Conservation (phyloP, 2,329 filamentous ascomycete species). For the Fusarium begoniae region DNA sequence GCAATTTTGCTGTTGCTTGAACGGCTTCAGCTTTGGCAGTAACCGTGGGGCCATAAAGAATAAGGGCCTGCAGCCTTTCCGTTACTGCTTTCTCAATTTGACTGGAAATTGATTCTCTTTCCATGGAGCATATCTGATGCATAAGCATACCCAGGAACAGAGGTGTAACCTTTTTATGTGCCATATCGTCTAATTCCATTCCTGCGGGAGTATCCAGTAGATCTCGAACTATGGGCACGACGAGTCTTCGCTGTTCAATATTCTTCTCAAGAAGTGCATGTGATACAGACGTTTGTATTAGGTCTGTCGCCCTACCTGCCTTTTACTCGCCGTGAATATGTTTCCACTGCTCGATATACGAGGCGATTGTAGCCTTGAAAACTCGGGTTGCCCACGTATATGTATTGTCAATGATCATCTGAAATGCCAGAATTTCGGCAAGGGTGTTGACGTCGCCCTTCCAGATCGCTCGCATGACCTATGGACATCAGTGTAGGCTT, state of each 20-base stretch:
- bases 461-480: constrained; percentile 36
- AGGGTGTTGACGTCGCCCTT: constrained; percentile 18
- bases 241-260: not conserved
- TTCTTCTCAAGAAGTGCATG: not conserved
- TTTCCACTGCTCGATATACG: constrained; percentile 30
- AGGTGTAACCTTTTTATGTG: constrained; percentile 1
- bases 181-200: not conserved
- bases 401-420: constrained; percentile 34
- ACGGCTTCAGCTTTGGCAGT: not conserved
- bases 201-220: not conserved
- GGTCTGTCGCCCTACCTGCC: accelerated
- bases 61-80: not conserved
- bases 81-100: constrained; percentile 2
- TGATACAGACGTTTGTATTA: not conserved
- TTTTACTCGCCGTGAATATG: not conserved
- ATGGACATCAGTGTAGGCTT: not conserved
- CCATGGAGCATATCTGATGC: not conserved
- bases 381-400: constrained; percentile 35
- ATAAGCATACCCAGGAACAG: constrained; percentile 19
- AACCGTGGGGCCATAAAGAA: not conserved
- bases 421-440: constrained; percentile 14
- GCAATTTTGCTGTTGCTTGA: not conserved
- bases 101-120: not conserved
- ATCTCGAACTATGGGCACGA: not conserved
- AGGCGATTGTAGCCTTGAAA: constrained; percentile 26